Evolutionary conservation across 1,284 basidiomycete genomes (phyloP).

Genomic region (Clitocybe nebularis): DNA sequence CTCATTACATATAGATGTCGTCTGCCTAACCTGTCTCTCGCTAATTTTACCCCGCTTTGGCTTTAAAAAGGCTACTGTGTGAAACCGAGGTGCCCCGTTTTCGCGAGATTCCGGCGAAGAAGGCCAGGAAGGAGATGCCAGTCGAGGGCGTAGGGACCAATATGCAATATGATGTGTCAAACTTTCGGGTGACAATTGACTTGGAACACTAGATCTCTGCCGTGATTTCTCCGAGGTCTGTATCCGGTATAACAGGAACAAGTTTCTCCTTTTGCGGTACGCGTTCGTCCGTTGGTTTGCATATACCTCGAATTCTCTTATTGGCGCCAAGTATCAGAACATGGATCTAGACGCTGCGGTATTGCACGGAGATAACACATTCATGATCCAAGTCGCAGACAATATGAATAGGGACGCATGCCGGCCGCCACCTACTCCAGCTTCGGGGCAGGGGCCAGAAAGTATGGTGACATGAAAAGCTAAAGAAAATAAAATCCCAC

Average conservation of each 20-base stretch:
- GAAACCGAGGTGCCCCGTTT: slow-evolving; percentile 3
- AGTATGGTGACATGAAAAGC: no score
- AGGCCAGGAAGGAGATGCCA: neutral
- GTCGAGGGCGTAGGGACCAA: neutral
- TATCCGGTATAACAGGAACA: neutral
- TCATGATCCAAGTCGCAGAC: no score
- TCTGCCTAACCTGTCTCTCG: no score
- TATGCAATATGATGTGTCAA: neutral
- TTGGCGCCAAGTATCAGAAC: neutral
- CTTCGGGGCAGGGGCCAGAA: no score
- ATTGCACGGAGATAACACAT: slow-evolving; percentile 1
- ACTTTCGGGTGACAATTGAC: slow-evolving; percentile 3
- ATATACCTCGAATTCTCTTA: neutral
- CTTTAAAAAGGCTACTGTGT: no score
- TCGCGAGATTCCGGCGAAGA: slow-evolving; percentile 11
- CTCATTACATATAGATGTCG: no score
- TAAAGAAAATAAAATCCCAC: no score
- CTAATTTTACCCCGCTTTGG: no score
- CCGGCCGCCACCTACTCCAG: no score
- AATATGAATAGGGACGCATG: no score
- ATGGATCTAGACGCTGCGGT: neutral
- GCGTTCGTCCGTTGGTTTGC: neutral
- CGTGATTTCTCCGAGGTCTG: slow-evolving; percentile 8
- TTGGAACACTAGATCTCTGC: slow-evolving; percentile 3
- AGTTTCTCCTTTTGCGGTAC: slow-evolving; percentile 1